Conservation (phyloP, 1,284 basidiomycete species). For the Marasmius fiardii region DNA sequence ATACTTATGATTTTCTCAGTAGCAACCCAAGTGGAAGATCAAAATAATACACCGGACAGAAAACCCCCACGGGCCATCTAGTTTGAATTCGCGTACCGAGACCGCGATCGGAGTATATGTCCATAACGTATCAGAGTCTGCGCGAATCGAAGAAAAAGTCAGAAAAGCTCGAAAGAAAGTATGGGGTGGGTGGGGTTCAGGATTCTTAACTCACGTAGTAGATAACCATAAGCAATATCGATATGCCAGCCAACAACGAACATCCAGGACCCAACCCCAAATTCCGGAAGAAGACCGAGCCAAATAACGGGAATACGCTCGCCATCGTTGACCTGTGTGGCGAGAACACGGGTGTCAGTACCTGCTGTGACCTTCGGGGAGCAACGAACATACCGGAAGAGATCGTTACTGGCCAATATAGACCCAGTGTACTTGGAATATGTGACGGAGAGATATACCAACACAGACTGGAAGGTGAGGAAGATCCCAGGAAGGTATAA, state of each 20-base stretch:
- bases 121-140: too few relatives aligned
- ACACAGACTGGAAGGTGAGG: conserved; percentile 29
- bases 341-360: conserved; percentile 22
- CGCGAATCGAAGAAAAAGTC: too few relatives aligned
- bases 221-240: conserved; percentile 25
- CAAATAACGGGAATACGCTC: conserved; percentile 33
- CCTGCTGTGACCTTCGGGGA: neutral
- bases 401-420: conserved; percentile 32
- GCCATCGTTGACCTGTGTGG: conserved; percentile 28
- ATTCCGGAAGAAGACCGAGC: conserved; percentile 27
- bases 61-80: too few relatives aligned
- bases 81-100: too few relatives aligned
- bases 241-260: conserved; percentile 28
- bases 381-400: neutral
- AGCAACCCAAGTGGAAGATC: too few relatives aligned
- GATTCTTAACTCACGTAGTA: conserved; percentile 8
- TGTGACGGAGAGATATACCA: conserved; percentile 30
- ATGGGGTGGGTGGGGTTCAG: too few relatives aligned
- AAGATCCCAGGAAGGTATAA: conserved; percentile 25
- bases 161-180: too few relatives aligned
- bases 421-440: conserved; percentile 33
- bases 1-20: too few relatives aligned
- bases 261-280: conserved; percentile 30
- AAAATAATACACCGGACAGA: too few relatives aligned
- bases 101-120: too few relatives aligned